Conservation (phyloP, 495 filamentous ascomycete species). For the Halenospora varia region DNA sequence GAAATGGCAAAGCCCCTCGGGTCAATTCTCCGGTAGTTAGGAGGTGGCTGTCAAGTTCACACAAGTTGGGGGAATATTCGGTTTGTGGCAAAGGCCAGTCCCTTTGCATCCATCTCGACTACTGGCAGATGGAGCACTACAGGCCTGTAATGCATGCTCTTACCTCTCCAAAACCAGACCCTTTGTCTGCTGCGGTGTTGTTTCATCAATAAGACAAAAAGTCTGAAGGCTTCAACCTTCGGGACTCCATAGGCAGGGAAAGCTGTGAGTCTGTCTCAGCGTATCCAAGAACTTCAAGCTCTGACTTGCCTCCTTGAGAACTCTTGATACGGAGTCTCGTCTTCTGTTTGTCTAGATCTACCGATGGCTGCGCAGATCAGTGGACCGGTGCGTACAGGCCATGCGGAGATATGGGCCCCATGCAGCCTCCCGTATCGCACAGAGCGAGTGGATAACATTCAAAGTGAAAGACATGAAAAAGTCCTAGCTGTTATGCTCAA, state of each 20-base stretch:
- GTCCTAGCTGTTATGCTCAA: background rate
- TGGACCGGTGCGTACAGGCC: constrained; percentile 7
- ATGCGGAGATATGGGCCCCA: constrained; percentile 1
- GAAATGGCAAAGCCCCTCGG: constrained; percentile 13
- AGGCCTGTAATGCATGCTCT: background rate
- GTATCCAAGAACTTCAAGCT: constrained; percentile 8
- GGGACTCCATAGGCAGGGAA: constrained; percentile 7
- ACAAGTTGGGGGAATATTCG: constrained; percentile 3
- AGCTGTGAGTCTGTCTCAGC: constrained; percentile 14
- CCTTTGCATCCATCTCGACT: background rate
- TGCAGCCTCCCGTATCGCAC: constrained; percentile 15
- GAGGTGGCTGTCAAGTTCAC: constrained; percentile 14
- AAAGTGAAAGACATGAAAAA: background rate
- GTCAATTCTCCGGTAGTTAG: constrained; percentile 13
- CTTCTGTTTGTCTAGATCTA: constrained; percentile 19
- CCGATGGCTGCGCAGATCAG: constrained; percentile 7
- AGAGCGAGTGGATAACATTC: background rate
- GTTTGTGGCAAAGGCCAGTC: constrained; percentile 8
- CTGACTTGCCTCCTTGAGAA: constrained; percentile 14
- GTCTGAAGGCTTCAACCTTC: constrained; percentile 4
- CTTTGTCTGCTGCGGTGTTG: constrained; percentile 11
- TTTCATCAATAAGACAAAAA: constrained; percentile 20
- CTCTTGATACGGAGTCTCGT: background rate
- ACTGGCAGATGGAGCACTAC: background rate
- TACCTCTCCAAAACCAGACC: background rate